Evolutionary conservation across 176 grass and related monocot species (phyloP), one percentile per base, ranked within the genome.

Genomic region (Melocanna baccifera): DNA sequence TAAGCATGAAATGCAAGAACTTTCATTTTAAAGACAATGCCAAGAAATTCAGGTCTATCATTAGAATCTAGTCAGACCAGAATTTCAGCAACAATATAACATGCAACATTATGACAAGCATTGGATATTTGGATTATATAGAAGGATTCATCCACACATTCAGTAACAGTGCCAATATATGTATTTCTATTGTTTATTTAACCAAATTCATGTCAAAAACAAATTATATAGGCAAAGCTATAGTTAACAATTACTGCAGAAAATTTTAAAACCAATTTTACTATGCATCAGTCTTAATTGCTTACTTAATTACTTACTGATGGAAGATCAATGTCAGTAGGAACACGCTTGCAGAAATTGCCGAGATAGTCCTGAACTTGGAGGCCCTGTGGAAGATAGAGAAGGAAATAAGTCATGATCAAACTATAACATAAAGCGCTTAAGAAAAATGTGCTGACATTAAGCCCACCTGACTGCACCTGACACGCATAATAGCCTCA

Each of bases 311-410:
- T 55, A 94, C 90, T 87, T 11, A 91, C 89, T 30, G 75, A 86
- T 80, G 45, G 89, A 83, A 97, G 94, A 87, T 97, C 89, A 84
- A 97, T 94, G 79, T 97, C 94, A 79, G 94, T 92, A 79, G 94
- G 91, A 87, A 97, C 92, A 72, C 94, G 90, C 86, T 94, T 97
- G 90, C 86, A 94, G 72, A 97, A 92, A 79, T 92, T 94, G 56
- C 94, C 89, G 70, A 81, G 87, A 74, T 97, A 94, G 42, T 94
- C 91, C 55, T 94, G 94, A 90, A 97, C 89, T 90, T 94, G 89
- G 34, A 94, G 83, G 3, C 91, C 94, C 94, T 97, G n/a, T 50
- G n/a, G 72, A n/a, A 86, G 75, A 34, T 30, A 58, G 56, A 68
- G 46, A 75, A 80, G 36, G 25, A 79, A 71, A 78, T 51, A 82